phyloP scores from a whole-genome alignment of 1,284 basidiomycete species.

The Cerioporus squamosus region DNA sequence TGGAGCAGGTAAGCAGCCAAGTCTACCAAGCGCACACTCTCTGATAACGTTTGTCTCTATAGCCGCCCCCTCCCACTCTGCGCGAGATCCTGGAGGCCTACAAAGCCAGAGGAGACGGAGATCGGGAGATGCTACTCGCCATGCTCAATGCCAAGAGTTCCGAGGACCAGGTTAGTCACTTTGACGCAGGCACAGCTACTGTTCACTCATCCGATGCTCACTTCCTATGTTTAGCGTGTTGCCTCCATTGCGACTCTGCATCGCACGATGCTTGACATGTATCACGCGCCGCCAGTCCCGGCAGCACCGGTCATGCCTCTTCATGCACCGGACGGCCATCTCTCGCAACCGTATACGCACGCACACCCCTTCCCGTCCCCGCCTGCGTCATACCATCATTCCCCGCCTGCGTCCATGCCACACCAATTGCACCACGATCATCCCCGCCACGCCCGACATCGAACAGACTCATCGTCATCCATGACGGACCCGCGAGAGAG shows the following conservation, averaged over 20 bases:
- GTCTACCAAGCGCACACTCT: conserved; percentile 27
- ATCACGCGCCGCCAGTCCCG: conserved; percentile 36
- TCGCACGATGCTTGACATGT: conserved; percentile 69
- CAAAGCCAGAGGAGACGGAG: conserved; percentile 81
- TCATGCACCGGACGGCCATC: conserved; percentile 23
- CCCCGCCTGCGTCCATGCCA: conserved; percentile 21
- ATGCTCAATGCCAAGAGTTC: conserved; percentile 89
- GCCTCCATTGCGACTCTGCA: conserved; percentile 72
- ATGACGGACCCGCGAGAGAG: conserved; percentile 13
- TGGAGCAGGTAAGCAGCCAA: conserved; percentile 48
- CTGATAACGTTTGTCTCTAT: conserved; percentile 29
- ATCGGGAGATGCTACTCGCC: conserved; percentile 86
- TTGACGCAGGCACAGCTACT: conserved; percentile 6
- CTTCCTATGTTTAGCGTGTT: conserved; percentile 52
- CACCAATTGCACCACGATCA: conserved; percentile 19
- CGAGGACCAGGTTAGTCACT: conserved; percentile 76
- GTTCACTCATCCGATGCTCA: conserved; percentile 13
- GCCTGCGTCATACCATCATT: conserved; percentile 33
- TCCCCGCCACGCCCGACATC: conserved; percentile 17
- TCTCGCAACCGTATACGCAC: conserved; percentile 22
- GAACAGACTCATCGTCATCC: conserved; percentile 24
- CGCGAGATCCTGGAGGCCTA: conserved; percentile 87
- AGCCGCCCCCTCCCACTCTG: conserved; percentile 78
- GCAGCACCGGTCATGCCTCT: conserved; percentile 21
- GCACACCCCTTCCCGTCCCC: conserved; percentile 33